Conservation (phyloP, 2,329 filamentous ascomycete genomes). For the Neonectria ditissima region DNA sequence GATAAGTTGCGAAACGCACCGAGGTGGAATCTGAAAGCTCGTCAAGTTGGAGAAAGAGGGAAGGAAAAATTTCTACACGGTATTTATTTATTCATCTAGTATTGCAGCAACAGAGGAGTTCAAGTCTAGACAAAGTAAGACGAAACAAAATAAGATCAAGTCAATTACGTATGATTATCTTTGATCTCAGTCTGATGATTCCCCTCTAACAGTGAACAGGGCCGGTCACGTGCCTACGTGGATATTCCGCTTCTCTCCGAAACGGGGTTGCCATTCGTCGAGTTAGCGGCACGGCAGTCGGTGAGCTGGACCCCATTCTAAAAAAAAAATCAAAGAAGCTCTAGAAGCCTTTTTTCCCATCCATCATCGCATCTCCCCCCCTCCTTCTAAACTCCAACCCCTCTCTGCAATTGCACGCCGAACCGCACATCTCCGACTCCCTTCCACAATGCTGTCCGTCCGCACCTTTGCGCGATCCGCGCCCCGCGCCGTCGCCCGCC, state of each 20-base stretch:
- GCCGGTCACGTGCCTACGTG: constrained; percentile 7
- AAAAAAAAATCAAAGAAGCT: constrained; percentile 45
- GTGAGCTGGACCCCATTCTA: constrained; percentile 22
- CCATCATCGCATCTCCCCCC: constrained; percentile 4
- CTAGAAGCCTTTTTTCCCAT: constrained; percentile 34
- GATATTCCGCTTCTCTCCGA: constrained; percentile 15
- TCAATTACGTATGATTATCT: too few species aligned
- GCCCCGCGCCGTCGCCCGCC: constrained; percentile 71
- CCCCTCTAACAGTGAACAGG: too few species aligned
- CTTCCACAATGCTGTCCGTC: constrained; percentile 74
- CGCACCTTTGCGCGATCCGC: constrained; percentile 74
- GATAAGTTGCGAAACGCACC: too few species aligned
- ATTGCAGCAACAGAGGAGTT: too few species aligned
- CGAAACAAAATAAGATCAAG: too few species aligned
- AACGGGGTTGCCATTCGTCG: constrained; percentile 25
- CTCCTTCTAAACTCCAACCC: constrained; percentile 10
- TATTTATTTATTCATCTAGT: too few species aligned
- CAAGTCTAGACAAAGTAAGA: too few species aligned
- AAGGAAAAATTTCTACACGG: too few species aligned
- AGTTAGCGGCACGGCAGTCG: constrained; percentile 14
- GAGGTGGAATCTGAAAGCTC: too few species aligned
- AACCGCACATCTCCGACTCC: constrained; percentile 7
- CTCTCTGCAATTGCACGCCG: constrained; percentile 13
- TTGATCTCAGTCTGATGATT: too few species aligned
- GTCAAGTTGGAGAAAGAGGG: too few species aligned